Percentiles rank a stretch among this genome's conserved stretches.
These are phyloP conservation scores for Zopfia rhizophila DNA, from an alignment of 2,329 filamentous ascomycete species.

Conservation along the genomic window DNA sequence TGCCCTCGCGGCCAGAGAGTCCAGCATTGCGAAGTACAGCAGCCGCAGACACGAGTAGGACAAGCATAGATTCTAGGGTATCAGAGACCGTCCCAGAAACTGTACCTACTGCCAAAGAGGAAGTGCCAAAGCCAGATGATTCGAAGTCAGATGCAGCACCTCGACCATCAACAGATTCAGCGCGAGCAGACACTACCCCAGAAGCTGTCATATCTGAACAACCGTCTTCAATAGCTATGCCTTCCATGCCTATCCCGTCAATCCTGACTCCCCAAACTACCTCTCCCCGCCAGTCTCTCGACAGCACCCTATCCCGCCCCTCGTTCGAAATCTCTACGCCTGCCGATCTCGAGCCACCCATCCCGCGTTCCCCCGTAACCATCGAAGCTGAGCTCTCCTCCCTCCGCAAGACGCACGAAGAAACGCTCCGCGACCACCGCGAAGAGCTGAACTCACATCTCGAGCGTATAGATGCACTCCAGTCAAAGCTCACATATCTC, in stretches of 20 bases:
- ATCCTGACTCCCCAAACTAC: conserved; percentile 38
- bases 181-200: conserved; percentile 26
- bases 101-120: conserved; percentile 25
- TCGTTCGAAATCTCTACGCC: conserved; percentile 38
- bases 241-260: conserved; percentile 44
- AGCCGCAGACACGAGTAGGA: conserved; percentile 50
- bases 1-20: conserved; percentile 65
- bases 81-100: conserved; percentile 41
- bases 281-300: conserved; percentile 47
- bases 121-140: conserved; percentile 24
- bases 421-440: conserved; percentile 70
- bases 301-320: conserved; percentile 43
- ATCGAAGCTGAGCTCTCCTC: conserved; percentile 59
- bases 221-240: conserved; percentile 33
- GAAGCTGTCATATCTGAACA: conserved; percentile 50
- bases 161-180: conserved; percentile 41
- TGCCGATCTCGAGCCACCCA: conserved; percentile 46
- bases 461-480: conserved; percentile 90
- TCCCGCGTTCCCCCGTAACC: conserved; percentile 34
- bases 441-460: conserved; percentile 86
- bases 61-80: conserved; percentile 56
- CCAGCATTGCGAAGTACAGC: conserved; percentile 53
- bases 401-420: conserved; percentile 62
- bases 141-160: conserved; percentile 22
- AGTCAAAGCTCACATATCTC: conserved; percentile 90